Base-by-base conservation (phyloP, 2,329 filamentous ascomycete species). In the Ascochyta clinopodiicola region DNA sequence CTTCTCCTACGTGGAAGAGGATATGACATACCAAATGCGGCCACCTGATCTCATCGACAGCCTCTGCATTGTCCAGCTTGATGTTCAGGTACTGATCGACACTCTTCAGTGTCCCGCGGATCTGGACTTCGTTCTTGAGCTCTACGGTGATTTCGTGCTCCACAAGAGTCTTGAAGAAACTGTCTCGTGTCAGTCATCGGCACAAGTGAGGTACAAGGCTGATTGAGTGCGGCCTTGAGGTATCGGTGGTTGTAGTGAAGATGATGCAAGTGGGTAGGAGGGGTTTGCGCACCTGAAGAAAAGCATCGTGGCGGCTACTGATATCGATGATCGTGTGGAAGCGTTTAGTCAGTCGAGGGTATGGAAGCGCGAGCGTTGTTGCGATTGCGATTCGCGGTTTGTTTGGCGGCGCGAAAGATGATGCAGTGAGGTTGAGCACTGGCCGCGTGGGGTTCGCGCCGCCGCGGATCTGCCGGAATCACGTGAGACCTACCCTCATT, bases 11-110 rank as follows among this genome's bases (percentile, higher is more conserved):
- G n/a, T 17, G 3, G 10, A 24, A 10, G 27, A 15, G 5, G 12
- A 25, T 10, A 9, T 9, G 13, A 64, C 69, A 13, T 64, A 94
- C 91, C 77, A 99, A 79, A 78, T 99, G 95, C 45, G 95, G 95
- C 75, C 97, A 98, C 78, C 93, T 92, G 72, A 95, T 81, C 79
- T 98, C 92, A 65, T 99, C 93, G 24, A 96, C 85, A 29, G 98
- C 94, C 61, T 88, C 85, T 59, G 98, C 96, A 72, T 97, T 92
- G 73, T 99, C 95, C 45, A 99, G 86, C 82, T 98, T 98, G 80
- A 99, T 97, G 80, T 99, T 99, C 73, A 99, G 86, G 79, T 96
- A 99, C 81, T 98, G 95, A 76, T 99, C 95, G 65, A 99, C 94
- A 73, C 91, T 96, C 83, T 98, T 99, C 65, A 99, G 84, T 32